These are phyloP conservation scores for Tagetes erecta DNA, from an alignment of 129 eudicot species.

Conservation along the genomic window DNA sequence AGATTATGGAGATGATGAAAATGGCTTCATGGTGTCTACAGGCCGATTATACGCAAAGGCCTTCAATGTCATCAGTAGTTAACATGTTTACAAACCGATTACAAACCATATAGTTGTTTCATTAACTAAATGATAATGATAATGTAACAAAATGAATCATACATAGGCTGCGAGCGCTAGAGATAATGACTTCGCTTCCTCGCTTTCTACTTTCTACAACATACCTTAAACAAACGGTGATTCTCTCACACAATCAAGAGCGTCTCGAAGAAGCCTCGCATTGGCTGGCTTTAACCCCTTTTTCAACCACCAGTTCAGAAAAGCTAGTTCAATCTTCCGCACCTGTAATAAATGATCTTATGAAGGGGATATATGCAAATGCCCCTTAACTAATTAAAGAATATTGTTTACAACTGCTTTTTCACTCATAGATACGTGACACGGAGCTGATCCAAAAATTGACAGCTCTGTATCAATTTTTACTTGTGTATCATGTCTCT, in stretches of 20 bases:
- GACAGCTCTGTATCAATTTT: background rate
- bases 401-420: background rate
- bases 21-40: background rate
- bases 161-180: background rate
- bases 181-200: constrained; percentile 2
- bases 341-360: too few relatives aligned
- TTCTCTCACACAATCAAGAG: constrained; percentile 50
- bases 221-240: constrained; percentile 33
- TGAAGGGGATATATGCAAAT: too few relatives aligned
- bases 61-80: background rate
- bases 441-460: background rate
- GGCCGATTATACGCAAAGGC: background rate
- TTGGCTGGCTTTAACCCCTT: constrained; percentile 52
- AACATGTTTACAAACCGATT: too few relatives aligned
- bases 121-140: constrained; percentile 18
- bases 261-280: constrained; percentile 42
- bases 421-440: background rate
- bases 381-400: constrained; percentile 2
- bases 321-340: constrained; percentile 61
- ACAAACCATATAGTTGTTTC: too few relatives aligned
- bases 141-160: constrained; percentile 23
- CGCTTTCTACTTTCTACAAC: constrained; percentile 2
- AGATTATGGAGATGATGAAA: background rate
- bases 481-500: too few relatives aligned
- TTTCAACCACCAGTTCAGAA: constrained; percentile 57